phyloP scores from a whole-genome alignment of 306 rosid genomes.

The Leucaena leucocephala region DNA sequence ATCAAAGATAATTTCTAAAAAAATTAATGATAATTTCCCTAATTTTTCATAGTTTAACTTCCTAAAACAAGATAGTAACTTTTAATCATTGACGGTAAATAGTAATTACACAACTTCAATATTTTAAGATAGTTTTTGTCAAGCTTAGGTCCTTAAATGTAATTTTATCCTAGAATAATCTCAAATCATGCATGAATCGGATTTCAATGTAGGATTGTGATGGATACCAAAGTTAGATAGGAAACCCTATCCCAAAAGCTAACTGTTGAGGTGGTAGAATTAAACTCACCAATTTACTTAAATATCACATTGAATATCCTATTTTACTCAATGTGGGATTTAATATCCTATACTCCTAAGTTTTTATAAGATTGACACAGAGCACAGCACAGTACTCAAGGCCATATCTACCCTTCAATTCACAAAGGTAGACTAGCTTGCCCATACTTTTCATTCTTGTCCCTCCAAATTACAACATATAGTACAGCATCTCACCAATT shows the following conservation, averaged over 20 bases:
- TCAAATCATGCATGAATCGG: background rate
- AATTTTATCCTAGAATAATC: background rate
- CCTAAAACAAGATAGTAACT: background rate
- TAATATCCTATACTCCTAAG: no score
- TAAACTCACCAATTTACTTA: no score
- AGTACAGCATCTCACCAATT: background rate
- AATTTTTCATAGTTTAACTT: background rate
- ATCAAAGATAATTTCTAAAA: background rate
- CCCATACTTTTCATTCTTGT: background rate
- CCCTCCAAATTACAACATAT: conserved; percentile 5
- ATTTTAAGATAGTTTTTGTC: background rate
- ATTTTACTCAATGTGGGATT: no score
- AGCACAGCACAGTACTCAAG: background rate
- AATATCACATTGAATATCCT: no score
- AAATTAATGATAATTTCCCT: background rate
- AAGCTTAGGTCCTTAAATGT: background rate
- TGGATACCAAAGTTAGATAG: no score
- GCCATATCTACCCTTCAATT: background rate
- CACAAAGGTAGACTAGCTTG: background rate
- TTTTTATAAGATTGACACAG: background rate
- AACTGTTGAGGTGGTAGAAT: no score
- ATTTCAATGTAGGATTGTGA: background rate
- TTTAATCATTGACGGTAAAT: background rate
- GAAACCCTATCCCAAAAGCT: no score
- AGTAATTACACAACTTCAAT: background rate